phyloP scores from a whole-genome alignment of 192 early-diverging fungal genomes.

The Dimargaris xerosporica region DNA sequence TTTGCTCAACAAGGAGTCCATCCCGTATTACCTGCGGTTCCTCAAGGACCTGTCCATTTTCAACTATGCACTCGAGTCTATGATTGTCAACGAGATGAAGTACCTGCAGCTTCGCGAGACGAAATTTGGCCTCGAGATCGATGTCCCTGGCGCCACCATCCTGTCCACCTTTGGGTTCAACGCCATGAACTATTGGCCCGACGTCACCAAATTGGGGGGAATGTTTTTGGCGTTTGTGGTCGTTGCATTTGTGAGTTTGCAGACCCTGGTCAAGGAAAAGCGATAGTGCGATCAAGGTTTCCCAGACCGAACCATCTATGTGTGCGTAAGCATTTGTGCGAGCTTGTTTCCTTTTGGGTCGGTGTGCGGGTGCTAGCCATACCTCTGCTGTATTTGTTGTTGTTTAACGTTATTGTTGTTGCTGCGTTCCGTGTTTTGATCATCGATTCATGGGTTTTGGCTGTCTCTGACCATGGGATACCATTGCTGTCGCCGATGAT shows the following conservation, averaged over 20 bases:
- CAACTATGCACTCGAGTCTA: slow-evolving; percentile 77
- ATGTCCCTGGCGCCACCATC: slow-evolving; percentile 72
- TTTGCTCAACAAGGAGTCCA: slow-evolving; percentile 74
- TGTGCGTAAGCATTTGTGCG: not conserved
- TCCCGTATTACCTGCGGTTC: slow-evolving; percentile 46
- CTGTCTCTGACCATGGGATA: no score
- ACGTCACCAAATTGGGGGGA: slow-evolving; percentile 41
- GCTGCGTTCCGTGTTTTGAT: no score
- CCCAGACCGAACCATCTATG: not conserved
- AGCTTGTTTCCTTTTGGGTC: not conserved
- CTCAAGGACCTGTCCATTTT: slow-evolving; percentile 67
- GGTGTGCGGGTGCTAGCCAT: not conserved
- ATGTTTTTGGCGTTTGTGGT: slow-evolving; percentile 48
- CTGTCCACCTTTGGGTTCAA: slow-evolving; percentile 82
- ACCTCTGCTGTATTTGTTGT: no score
- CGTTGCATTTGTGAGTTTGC: slow-evolving; percentile 60
- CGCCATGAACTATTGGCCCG: slow-evolving; percentile 64
- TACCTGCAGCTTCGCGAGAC: slow-evolving; percentile 63
- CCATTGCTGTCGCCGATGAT: no score
- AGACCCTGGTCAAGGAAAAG: slow-evolving; percentile 65
- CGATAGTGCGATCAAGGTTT: slow-evolving; percentile 28
- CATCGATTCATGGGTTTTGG: no score
- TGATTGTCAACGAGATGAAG: slow-evolving; percentile 80
- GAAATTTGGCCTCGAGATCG: slow-evolving; percentile 66
- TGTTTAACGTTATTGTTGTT: no score